Evolutionary conservation across 495 filamentous ascomycete genomes (phyloP), one percentile per base, ranked within the genome.

Genomic region (Hamigera avellanea): DNA sequence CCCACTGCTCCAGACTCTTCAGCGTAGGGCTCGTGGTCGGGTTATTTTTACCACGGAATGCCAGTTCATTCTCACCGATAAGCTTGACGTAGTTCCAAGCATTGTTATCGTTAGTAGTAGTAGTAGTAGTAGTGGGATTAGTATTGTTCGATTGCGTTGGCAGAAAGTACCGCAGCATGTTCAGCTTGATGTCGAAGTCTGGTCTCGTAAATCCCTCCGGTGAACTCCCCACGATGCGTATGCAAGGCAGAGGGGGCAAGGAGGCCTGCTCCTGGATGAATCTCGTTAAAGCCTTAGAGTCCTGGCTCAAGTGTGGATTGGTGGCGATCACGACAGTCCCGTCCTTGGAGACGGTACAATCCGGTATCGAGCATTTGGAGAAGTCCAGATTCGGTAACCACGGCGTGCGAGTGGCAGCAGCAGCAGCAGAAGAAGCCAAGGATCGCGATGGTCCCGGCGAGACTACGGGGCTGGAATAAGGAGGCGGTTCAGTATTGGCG

Each of bases 21-120:
- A 57, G 54, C 2, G 23, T 39, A 8, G 69, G 70, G 26, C 44
- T 44, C 1, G 45, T 30, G 7, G 47, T 52, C 14, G 61, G 55
- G 26, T 66, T 62, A 33, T 19, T 49, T 18, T 61, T 64, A 0
- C 69, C 71, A 17, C 71, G 59, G 23, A 57, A 59, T 1, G 65
- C 69, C 15, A 65, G 30, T 45, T 73, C 70, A 9, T 57, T 64
- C 12, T 47, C 45, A 0, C 50, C 57, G n/a, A 73, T 66, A 35
- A 67, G 60, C 31, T 67, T 62, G 36, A 75, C 52, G 48, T 72
- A 73, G 41, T 75, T 69, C 53, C 70, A 60, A 10, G 59, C 47
- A 26, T 57, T 42, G 2, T 36, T 40, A n/a, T 51, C 32, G 8
- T 25, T 6, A 2, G 6, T n/a, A 12, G 4, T 33, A n/a, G n/a